Conservation (phyloP, 176 grass and related monocot species). For the Aegilops tauschii region DNA sequence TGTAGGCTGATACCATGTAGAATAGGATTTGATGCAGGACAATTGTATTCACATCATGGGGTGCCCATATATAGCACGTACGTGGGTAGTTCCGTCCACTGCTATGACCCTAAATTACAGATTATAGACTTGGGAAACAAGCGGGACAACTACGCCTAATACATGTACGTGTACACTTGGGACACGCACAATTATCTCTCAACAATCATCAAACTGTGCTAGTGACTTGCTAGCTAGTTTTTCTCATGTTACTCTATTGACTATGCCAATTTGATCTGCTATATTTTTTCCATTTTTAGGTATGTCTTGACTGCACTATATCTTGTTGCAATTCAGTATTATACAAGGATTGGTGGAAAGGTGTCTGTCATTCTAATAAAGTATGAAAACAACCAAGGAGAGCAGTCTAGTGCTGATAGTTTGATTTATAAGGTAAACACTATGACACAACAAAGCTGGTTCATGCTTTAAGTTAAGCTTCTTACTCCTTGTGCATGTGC, state of each 20-base stretch:
- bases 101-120: no score
- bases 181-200: no score
- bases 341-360: conserved; percentile 94
- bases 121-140: no score
- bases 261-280: neutral
- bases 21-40: no score
- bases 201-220: neutral
- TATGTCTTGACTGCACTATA: conserved; percentile 80
- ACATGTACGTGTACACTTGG: no score
- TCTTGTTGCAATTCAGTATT: conserved; percentile 98
- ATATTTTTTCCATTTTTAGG: conserved; percentile 25
- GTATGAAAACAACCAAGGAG: conserved; percentile 95
- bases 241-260: neutral
- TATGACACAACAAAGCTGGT: conserved; percentile 20
- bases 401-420: conserved; percentile 92
- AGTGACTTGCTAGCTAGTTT: neutral
- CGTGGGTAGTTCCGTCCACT: no score
- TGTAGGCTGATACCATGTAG: no score
- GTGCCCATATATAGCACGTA: no score
- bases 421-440: conserved; percentile 96
- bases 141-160: no score
- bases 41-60: no score
- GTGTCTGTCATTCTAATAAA: conserved; percentile 89
- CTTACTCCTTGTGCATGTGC: conserved; percentile 29
- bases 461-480: neutral